Conservation (phyloP, 495 filamentous ascomycete species). For the Xylaria acuta region DNA sequence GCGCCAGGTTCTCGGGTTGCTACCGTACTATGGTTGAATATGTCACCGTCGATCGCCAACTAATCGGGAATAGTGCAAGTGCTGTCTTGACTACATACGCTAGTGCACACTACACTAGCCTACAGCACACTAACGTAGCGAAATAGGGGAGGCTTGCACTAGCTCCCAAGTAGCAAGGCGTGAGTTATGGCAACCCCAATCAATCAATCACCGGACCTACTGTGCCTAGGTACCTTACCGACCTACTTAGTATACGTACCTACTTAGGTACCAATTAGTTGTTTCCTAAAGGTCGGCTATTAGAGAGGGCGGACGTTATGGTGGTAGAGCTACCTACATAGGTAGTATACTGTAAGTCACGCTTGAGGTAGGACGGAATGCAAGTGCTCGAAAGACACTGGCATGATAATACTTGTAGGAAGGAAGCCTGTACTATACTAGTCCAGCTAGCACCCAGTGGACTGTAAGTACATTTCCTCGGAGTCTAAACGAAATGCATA, state of each 20-base stretch:
- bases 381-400: background rate
- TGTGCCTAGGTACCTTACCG: too few relatives aligned
- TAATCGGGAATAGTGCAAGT: background rate
- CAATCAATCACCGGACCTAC: too few relatives aligned
- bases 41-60: conserved; percentile 10
- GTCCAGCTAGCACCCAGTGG: background rate
- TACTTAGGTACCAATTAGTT: background rate
- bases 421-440: background rate
- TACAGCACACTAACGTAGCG: conserved; percentile 2
- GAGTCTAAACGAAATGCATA: background rate
- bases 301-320: background rate
- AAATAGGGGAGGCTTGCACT: conserved; percentile 11
- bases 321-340: background rate
- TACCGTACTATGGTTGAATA: conserved; percentile 13
- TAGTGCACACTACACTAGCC: background rate
- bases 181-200: background rate
- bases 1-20: conserved; percentile 25
- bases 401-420: background rate
- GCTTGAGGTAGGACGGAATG: background rate
- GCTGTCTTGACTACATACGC: background rate
- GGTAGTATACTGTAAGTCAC: background rate
- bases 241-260: background rate
- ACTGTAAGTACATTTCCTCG: too few relatives aligned
- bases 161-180: background rate
- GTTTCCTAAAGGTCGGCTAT: background rate